These are phyloP conservation scores for Fistulinella prunicolor DNA, from an alignment of 768 basidiomycete species.

Conservation along the genomic window DNA sequence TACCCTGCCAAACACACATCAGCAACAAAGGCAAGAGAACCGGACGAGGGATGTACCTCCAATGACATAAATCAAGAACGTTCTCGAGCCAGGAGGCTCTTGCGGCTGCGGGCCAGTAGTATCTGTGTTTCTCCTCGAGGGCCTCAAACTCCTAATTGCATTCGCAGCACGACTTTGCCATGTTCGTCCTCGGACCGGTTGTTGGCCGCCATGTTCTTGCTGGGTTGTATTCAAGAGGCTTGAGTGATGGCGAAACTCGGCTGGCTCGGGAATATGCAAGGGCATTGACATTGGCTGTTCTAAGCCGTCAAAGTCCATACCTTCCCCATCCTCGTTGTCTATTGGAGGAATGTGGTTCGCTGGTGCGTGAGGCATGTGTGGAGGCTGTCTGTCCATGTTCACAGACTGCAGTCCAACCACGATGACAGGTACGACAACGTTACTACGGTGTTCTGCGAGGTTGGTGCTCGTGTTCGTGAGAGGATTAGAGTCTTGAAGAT, in stretches of 20 bases:
- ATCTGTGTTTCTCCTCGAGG: slow-evolving; percentile 30
- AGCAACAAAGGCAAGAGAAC: background rate
- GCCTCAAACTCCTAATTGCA: slow-evolving; percentile 54
- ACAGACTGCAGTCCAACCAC: slow-evolving; percentile 82
- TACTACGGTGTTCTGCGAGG: slow-evolving; percentile 27
- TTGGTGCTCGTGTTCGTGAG: slow-evolving; percentile 16
- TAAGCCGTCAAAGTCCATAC: slow-evolving; percentile 24
- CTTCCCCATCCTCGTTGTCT: slow-evolving; percentile 28
- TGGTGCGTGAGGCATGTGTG: slow-evolving; percentile 16
- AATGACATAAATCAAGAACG: slow-evolving; percentile 89
- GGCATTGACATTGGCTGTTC: slow-evolving; percentile 25
- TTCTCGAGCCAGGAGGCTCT: slow-evolving; percentile 39
- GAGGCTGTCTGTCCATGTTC: slow-evolving; percentile 41
- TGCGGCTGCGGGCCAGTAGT: slow-evolving; percentile 20
- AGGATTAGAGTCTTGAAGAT: slow-evolving; percentile 15
- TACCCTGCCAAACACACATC: slow-evolving; percentile 53
- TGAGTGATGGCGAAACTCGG: slow-evolving; percentile 17
- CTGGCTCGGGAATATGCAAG: slow-evolving; percentile 27
- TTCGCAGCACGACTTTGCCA: slow-evolving; percentile 67
- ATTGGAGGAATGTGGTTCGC: slow-evolving; percentile 11
- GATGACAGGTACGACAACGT: slow-evolving; percentile 74
- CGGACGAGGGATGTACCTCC: slow-evolving; percentile 48
- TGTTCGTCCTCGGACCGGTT: slow-evolving; percentile 34
- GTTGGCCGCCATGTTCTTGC: slow-evolving; percentile 16
- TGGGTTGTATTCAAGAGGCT: slow-evolving; percentile 11